Base-by-base conservation (phyloP, 2,329 filamentous ascomycete genomes). In the Dactylella cylindrospora region DNA sequence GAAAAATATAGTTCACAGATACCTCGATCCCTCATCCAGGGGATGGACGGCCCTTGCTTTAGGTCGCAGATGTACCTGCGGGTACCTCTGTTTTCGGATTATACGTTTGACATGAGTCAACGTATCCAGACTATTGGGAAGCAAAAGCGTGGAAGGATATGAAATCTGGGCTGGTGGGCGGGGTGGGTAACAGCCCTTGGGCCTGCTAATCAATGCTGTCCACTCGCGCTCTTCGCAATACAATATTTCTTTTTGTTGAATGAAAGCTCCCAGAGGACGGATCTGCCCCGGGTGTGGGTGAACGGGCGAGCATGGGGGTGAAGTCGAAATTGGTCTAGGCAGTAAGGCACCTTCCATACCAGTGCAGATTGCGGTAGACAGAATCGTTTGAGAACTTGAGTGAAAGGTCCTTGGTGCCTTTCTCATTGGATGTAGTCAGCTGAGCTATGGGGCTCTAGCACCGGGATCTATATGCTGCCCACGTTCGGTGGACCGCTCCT, bases 341-440 rank as follows among this genome's bases (percentile, higher is more conserved):
- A 50, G 46, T 47, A 61, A 61, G 55, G 55, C 55, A 53, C 39
- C 55, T 53, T 61, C 47, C n/a, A n/a, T n/a, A n/a, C n/a, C n/a
- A n/a, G n/a, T n/a, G n/a, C n/a, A n/a, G n/a, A n/a, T n/a, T 43
- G 38, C 13, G 43, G 10, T 52, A 19, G 26, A 35, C n/a, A 31
- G 47, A 35, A 28, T 15, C 26, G 55, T 61, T 53, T 61, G 55
- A 44, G 26, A 61, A 36, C 13, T 47, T 22, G 36, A 33, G 31
- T 22, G 33, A 53, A 49, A 13, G 44, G 41, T 38, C 40, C 40
- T 49, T 53, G 40, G 47, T 53, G 41, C 35, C 23, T 32, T 23
- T 61, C 47, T 53, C 41, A 61, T 61, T 61, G 40, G 40, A 38
- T 33, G 38, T 53, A 19, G 47, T 61, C 55, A 61, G 55, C 47